Percentiles rank a stretch among this genome's conserved stretches.
Evolutionary conservation across 306 rosid genomes (phyloP).

Genomic region (cucumber (Cucumis sativus)): DNA sequence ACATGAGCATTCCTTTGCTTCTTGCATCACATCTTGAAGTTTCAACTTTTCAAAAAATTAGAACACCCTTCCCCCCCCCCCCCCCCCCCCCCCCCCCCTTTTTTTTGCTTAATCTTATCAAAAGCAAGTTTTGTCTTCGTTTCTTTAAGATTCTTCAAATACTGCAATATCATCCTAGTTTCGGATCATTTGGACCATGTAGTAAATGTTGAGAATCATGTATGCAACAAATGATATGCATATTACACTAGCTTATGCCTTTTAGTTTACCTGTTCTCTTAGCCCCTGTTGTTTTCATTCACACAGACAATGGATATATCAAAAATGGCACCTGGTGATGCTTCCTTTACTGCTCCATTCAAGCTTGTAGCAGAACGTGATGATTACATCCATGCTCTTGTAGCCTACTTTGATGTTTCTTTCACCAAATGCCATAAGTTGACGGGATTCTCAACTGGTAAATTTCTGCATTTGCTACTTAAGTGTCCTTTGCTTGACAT

Average conservation of each 20-base stretch:
- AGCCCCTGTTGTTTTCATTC: not conserved
- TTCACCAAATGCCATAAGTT: constrained; percentile 87
- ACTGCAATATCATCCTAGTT: not conserved
- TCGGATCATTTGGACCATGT: too few species aligned
- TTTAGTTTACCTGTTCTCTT: not conserved
- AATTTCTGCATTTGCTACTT: constrained; percentile 8
- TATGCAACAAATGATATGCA: not conserved
- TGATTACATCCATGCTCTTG: constrained; percentile 88
- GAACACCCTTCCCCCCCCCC: too few species aligned
- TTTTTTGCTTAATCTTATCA: not conserved
- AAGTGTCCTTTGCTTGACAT: not conserved
- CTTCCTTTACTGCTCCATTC: constrained; percentile 83
- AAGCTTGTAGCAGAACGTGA: constrained; percentile 85
- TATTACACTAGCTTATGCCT: not conserved
- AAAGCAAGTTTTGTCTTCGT: not conserved
- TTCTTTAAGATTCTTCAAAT: not conserved
- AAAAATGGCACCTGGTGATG: constrained; percentile 89
- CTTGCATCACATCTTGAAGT: not conserved
- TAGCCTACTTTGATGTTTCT: constrained; percentile 90
- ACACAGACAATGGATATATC: constrained; percentile 95
- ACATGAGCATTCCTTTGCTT: not conserved
- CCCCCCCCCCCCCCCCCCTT: too few species aligned
- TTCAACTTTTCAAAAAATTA: not conserved
- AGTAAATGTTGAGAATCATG: not conserved
- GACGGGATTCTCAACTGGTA: constrained; percentile 96